Percentiles rank a stretch among this genome's conserved stretches.
Evolutionary conservation across 1,284 basidiomycete species (phyloP).

Genomic region (Ustilago trichophora): DNA sequence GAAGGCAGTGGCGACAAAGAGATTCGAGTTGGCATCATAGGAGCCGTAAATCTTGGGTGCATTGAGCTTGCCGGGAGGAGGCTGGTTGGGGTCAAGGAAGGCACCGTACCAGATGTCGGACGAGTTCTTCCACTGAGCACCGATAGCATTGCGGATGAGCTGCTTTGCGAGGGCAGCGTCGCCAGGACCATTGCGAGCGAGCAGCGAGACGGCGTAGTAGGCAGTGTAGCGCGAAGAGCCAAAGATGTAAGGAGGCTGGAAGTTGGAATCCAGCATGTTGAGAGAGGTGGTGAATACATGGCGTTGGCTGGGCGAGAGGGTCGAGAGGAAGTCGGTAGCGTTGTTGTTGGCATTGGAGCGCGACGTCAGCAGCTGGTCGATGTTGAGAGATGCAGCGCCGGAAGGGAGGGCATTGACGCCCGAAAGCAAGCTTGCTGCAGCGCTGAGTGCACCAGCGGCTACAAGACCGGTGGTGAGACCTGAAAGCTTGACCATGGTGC

Average conservation of each 20-base stretch:
- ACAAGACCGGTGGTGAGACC: conserved; percentile 3
- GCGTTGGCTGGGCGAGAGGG: conserved; percentile 21
- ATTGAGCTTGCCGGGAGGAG: conserved; percentile 26
- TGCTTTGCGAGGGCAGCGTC: conserved; percentile 22
- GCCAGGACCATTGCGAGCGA: conserved; percentile 30
- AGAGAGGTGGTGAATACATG: conserved; percentile 19
- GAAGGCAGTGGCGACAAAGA: conserved; percentile 39
- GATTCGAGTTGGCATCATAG: conserved; percentile 36
- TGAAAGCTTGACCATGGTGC: conserved; percentile 17
- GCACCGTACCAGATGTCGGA: conserved; percentile 38
- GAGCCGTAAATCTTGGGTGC: conserved; percentile 35
- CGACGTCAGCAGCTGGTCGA: conserved; percentile 14
- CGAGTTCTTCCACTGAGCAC: conserved; percentile 18
- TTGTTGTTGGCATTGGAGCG: conserved; percentile 6
- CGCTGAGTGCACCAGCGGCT: conserved; percentile 8
- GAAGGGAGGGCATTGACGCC: conserved; percentile 8
- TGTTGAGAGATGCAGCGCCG: neutral
- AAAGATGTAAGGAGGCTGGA: conserved; percentile 31
- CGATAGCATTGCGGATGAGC: conserved; percentile 29
- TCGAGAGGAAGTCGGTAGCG: conserved; percentile 20
- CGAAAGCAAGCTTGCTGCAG: neutral
- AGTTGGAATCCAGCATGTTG: conserved; percentile 24
- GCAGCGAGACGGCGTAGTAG: conserved; percentile 34
- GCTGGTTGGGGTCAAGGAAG: conserved; percentile 30
- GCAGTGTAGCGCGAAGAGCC: conserved; percentile 32